Evolutionary conservation across 441 rosid genomes (phyloP), one percentile per base, ranked within the genome.

Genomic region (Melastoma candidum): DNA sequence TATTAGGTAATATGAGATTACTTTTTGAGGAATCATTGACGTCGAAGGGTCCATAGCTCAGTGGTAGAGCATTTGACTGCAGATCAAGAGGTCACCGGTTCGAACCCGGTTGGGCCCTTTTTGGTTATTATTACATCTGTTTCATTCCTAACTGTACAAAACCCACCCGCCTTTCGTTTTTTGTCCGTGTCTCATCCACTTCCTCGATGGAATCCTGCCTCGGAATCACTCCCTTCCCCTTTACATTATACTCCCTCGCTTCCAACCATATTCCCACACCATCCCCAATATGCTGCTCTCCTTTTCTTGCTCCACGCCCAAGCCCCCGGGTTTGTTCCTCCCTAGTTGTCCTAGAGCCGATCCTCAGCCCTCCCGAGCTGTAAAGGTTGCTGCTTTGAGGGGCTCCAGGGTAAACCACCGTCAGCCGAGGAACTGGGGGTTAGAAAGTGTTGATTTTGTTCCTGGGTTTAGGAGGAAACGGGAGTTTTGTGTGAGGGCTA

Each of bases 31-130:
- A 17, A 17, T 17, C 1, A 17, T 0, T 17, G 22, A 17, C 22
- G 22, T 17, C 22, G 22, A 17, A 17, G 68, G 68, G 68, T 64
- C 63, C 68, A 65, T 65, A 65, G 69, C 69, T 65, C 64, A 59
- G 68, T 65, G 69, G 69, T 65, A 65, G 69, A 65, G 64, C 69
- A 65, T 54, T 59, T 65, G 64, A 65, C 69, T 65, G 69, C 69
- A 65, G 69, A 65, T 65, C 69, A 65, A 54, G 60, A 65, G 64
- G 69, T 65, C 64, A 64, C 68, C 63, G 57, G 68, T 58, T 64
- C 59, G 63, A 64, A 12, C 63, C 68, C 52, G 68, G 68, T 64
- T 64, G 68, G 68, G 68, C 63, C 68, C 25, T 56, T 62, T 50
- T 58, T 41, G 22, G 22, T 17, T 17, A 17, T 17, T 17, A 17